Evolutionary conservation across 148 eudicot genomes (phyloP), one percentile per base, ranked within the genome.

Genomic region (Silene conica): DNA sequence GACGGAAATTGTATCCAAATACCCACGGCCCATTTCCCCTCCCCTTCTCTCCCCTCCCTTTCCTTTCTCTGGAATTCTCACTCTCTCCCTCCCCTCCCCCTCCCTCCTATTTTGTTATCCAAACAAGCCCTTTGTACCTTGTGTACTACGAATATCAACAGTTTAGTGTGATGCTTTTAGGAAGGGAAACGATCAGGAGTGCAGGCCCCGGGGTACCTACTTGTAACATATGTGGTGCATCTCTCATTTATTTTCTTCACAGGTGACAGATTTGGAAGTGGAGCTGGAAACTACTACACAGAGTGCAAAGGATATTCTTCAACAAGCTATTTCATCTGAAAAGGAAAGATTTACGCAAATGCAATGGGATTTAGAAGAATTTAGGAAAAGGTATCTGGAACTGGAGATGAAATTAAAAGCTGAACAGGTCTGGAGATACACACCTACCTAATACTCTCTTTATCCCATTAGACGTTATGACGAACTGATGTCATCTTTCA

Each of bases 281-380:
- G 96, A 90, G 62, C 93, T 92, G 76, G 93, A 92, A 78, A 87
- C 90, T 68, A 83, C 87, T 50, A 88, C 80, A 79, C 87, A 87
- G 74, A 83, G 72, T 76, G 82, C 87, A 63, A 92, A 87, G 77
- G 91, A 88, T 73, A 92, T 82, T 71, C 80, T 92, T 78, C 87
- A 88, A 76, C 92, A 88, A 76, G 96, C 93, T 56, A 70, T 92
- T 79, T 78, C 85, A 22, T 80, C 75, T 72, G 93, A 92, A 85
- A 84, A 82, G 78, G 96, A 89, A 72, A 85, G 88, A 74, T 82
- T 76, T 79, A 90, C 89, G 73, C 90, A 90, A 68, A 87, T 81
- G 84, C 98, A 93, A 77, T 90, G 92, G 93, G 93, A 93, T 82
- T 75, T 89, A 81, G 98, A 93, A 78, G 98, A 90, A 82, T 79